These are phyloP conservation scores for Crucibulum laeve DNA, from an alignment of 768 basidiomycete genomes.

Conservation along the genomic window DNA sequence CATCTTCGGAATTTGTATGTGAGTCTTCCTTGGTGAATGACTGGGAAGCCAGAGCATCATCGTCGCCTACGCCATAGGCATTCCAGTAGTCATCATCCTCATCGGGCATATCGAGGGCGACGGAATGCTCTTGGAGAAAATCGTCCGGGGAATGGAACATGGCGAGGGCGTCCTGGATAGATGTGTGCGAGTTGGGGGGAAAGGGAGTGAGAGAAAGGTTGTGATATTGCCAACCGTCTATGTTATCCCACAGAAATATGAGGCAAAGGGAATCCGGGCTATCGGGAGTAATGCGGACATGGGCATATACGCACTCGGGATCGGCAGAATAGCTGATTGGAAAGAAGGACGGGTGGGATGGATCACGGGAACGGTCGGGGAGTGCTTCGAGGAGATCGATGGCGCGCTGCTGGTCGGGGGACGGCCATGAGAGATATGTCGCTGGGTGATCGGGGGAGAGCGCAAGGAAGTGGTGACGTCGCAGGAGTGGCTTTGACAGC, in stretches of 20 bases:
- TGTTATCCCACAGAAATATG: constrained; percentile 63
- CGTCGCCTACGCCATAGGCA: constrained; percentile 45
- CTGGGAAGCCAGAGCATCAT: constrained; percentile 21
- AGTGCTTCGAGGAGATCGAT: constrained; percentile 41
- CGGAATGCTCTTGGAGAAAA: constrained; percentile 24
- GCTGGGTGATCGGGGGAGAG: constrained; percentile 44
- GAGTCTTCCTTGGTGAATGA: constrained; percentile 14
- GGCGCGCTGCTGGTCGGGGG: constrained; percentile 22
- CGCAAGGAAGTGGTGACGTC: constrained; percentile 63
- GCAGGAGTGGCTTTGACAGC: constrained; percentile 52
- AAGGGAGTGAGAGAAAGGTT: constrained; percentile 70
- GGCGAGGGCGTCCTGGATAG: constrained; percentile 21
- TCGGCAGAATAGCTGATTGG: constrained; percentile 37
- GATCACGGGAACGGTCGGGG: constrained; percentile 8
- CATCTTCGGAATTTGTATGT: constrained; percentile 41
- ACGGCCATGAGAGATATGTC: constrained; percentile 70
- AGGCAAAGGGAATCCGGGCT: constrained; percentile 41
- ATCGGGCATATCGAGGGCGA: constrained; percentile 13
- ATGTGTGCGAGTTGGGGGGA: constrained; percentile 36
- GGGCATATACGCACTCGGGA: constrained; percentile 49
- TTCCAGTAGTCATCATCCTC: constrained; percentile 56
- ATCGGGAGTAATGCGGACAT: constrained; percentile 42
- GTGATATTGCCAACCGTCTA: constrained; percentile 63
- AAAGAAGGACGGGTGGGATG: constrained; percentile 11
- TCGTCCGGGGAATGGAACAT: constrained; percentile 23